Percentiles rank a stretch among this genome's conserved stretches.
Conservation (phyloP, 768 basidiomycete genomes). For the Candolleomyces eurysporus region DNA sequence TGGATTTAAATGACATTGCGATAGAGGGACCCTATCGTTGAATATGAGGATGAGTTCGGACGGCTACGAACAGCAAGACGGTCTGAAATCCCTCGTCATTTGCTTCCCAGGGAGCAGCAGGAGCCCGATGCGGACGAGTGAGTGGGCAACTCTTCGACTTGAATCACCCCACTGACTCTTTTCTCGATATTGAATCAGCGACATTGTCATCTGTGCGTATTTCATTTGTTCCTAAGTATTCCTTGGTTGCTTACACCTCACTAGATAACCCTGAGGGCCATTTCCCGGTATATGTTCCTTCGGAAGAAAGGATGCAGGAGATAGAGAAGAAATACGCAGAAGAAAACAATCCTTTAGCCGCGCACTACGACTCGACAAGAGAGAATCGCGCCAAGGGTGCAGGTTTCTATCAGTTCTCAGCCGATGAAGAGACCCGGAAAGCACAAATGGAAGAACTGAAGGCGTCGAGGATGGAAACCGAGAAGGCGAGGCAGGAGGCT, state of each 20-base stretch:
- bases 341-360: constrained; percentile 63
- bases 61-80: constrained; percentile 64
- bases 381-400: constrained; percentile 91
- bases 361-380: constrained; percentile 77
- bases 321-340: constrained; percentile 72
- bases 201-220: constrained; percentile 55
- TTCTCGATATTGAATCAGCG: constrained; percentile 33
- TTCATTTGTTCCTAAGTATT: background rate
- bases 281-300: constrained; percentile 87
- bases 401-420: constrained; percentile 89
- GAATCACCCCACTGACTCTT: constrained; percentile 4
- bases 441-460: constrained; percentile 84
- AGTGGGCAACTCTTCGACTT: constrained; percentile 19
- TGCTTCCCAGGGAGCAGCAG: constrained; percentile 48
- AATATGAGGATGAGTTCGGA: constrained; percentile 88
- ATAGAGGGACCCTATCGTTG: constrained; percentile 75
- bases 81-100: constrained; percentile 75
- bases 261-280: constrained; percentile 78
- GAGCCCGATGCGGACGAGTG: constrained; percentile 48
- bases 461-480: constrained; percentile 67
- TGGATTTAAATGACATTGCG: background rate
- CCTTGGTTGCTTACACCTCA: constrained; percentile 1
- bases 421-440: constrained; percentile 74
- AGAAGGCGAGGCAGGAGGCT: constrained; percentile 52
- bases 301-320: constrained; percentile 73